Percentiles rank a stretch among this genome's conserved stretches.
Conservation (phyloP, 345 rosid species). For the Triadica sebifera region DNA sequence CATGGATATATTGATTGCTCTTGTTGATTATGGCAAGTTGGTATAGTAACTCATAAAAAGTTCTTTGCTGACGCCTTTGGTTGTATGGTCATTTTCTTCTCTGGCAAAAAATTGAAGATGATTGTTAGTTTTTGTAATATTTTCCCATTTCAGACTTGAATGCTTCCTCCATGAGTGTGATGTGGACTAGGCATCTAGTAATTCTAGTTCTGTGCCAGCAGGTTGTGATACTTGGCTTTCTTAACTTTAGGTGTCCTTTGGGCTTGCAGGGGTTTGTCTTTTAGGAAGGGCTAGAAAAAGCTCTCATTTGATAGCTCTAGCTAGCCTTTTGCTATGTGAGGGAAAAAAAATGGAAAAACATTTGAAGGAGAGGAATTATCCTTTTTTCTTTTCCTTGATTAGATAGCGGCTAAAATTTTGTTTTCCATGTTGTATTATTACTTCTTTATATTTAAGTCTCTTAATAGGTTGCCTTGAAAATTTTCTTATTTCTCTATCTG, state of each 20-base stretch:
- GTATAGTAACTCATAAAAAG: background rate
- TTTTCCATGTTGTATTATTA: background rate
- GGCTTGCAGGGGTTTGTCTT: background rate
- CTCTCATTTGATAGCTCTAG: background rate
- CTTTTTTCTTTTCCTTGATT: background rate
- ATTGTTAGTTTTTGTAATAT: background rate
- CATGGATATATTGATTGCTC: background rate
- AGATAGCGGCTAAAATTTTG: background rate
- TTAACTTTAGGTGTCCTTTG: background rate
- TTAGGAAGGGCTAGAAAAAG: background rate
- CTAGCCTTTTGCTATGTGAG: background rate
- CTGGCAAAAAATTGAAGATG: background rate
- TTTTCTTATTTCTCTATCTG: background rate
- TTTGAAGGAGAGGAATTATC: background rate
- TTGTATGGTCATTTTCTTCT: conserved; percentile 1
- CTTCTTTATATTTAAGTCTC: background rate
- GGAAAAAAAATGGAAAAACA: background rate
- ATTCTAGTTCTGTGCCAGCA: background rate
- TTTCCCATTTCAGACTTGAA: background rate
- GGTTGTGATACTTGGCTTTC: background rate
- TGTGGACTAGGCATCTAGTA: background rate
- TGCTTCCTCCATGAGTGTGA: background rate
- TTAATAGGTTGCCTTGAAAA: background rate
- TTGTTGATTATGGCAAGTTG: background rate
- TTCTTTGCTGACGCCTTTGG: background rate